Conservation (phyloP, 495 filamentous ascomycete genomes). For the Lasiosphaeria ovina region DNA sequence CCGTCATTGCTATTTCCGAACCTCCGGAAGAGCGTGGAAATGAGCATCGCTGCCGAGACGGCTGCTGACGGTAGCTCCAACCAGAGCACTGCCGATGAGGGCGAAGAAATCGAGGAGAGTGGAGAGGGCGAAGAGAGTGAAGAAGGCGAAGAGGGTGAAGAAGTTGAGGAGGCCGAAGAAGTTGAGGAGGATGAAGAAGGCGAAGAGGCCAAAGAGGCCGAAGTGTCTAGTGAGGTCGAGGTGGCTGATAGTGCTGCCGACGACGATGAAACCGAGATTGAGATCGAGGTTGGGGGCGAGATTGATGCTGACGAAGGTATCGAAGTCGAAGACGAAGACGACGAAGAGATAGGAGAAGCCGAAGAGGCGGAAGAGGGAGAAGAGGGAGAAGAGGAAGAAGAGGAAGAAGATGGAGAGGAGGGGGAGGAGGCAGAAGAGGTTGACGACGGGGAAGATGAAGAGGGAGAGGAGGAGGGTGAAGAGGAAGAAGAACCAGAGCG, state of each 20-base stretch:
- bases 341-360: slow-evolving; percentile 29
- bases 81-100: slow-evolving; percentile 21
- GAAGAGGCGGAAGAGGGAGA: slow-evolving; percentile 26
- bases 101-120: slow-evolving; percentile 27
- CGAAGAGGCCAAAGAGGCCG: slow-evolving; percentile 8
- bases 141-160: not conserved
- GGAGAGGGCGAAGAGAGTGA: slow-evolving; percentile 22
- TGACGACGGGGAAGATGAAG: slow-evolving; percentile 20
- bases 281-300: slow-evolving; percentile 1
- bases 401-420: slow-evolving; percentile 15
- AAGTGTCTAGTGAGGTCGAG: slow-evolving; percentile 12
- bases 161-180: not conserved
- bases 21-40: slow-evolving; percentile 36
- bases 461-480: slow-evolving; percentile 14
- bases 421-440: slow-evolving; percentile 18
- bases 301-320: slow-evolving; percentile 9
- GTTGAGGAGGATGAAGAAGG: not conserved
- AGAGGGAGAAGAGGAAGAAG: slow-evolving; percentile 15
- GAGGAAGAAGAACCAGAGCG: slow-evolving; percentile 9
- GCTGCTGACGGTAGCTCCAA: slow-evolving; percentile 17
- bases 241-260: slow-evolving; percentile 10
- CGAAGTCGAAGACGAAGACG: slow-evolving; percentile 14
- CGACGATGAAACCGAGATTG: not conserved
- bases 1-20: slow-evolving; percentile 47
- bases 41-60: slow-evolving; percentile 14